phyloP scores from a whole-genome alignment of 108 stramenopile species.

The Nitzschia sp. region DNA sequence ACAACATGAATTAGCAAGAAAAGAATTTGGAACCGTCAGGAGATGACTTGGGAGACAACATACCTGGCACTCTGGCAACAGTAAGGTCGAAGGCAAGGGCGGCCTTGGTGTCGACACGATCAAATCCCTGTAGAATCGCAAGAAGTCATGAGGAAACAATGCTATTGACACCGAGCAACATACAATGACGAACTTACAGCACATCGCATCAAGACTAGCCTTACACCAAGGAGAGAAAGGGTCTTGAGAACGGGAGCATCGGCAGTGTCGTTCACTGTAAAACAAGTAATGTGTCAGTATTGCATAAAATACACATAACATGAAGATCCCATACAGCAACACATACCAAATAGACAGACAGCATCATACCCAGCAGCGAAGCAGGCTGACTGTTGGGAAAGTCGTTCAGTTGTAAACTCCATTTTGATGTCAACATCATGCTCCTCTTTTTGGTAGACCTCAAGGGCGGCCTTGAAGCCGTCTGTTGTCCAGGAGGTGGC shows the following conservation, averaged over 20 bases:
- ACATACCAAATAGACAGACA: constrained; percentile 55
- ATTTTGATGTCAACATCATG: constrained; percentile 44
- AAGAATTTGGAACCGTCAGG: background rate
- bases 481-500: constrained; percentile 58
- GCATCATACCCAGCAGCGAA: constrained; percentile 64
- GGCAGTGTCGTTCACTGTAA: constrained; percentile 70
- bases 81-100: constrained; percentile 63
- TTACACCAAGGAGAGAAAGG: constrained; percentile 59
- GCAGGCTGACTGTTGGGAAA: constrained; percentile 21
- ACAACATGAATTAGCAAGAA: background rate
- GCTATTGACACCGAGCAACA: background rate
- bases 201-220: constrained; percentile 38
- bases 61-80: constrained; percentile 64
- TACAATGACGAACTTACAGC: background rate
- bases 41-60: background rate
- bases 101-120: constrained; percentile 69
- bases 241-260: constrained; percentile 47
- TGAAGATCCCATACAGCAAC: background rate
- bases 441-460: constrained; percentile 44
- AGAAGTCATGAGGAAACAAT: background rate
- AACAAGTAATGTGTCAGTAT: background rate
- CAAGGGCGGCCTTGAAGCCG: constrained; percentile 45
- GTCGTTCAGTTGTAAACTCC: constrained; percentile 62
- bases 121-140: constrained; percentile 44
- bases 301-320: background rate